Base-by-base conservation (phyloP, 2,329 filamentous ascomycete species). In the Ceratocystis alfenasii region DNA sequence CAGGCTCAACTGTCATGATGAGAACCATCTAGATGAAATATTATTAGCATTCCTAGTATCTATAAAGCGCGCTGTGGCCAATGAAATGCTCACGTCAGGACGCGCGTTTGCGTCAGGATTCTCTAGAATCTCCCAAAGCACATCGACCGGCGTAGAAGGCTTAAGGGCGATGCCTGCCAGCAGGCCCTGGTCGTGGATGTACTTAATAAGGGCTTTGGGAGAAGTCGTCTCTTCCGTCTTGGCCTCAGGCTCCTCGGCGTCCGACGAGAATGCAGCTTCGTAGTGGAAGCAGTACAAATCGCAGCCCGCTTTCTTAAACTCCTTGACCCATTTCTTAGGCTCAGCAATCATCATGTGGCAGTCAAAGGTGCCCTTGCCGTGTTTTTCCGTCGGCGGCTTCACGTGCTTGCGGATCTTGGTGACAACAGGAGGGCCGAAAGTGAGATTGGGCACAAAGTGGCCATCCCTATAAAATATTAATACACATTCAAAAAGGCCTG, bases 291-390 rank as follows among this genome's bases (percentile, higher is more conserved):
- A 97, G 81, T 99, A 99, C n/a, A 99, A 82, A 76, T 99, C 91
- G 77, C 92, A 96, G 65, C 94, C 94, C 68, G 91, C 94, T 64
- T 88, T 86, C 75, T 94, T 86, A 80, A 99, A 97, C 69, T 95
- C 90, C 74, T 89, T 89, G 72, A 96, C 92, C 94, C 94, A 99
- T 81, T 91, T 92, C 81, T 97, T 95, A 70, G 94, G 94, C 92
- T 99, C 93, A 72, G 90, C 86, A 74, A 99, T 95, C 94, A 99
- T 99, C 94, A 99, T 97, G 78, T 99, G 94, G 82, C 94, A 99
- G 77, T 99, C 94, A 75, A 99, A 99, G 15, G 93, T 97, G 69
- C 94, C 94, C 71, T 87, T 88, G 64, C 89, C 91, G 70, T 87
- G 80, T 44, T 82, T 82, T 63, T 82, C 79, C 50, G 80, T 80